Evolutionary conservation across 306 rosid species (phyloP), one percentile per base, ranked within the genome.

Genomic region (Hippophae tibetana): DNA sequence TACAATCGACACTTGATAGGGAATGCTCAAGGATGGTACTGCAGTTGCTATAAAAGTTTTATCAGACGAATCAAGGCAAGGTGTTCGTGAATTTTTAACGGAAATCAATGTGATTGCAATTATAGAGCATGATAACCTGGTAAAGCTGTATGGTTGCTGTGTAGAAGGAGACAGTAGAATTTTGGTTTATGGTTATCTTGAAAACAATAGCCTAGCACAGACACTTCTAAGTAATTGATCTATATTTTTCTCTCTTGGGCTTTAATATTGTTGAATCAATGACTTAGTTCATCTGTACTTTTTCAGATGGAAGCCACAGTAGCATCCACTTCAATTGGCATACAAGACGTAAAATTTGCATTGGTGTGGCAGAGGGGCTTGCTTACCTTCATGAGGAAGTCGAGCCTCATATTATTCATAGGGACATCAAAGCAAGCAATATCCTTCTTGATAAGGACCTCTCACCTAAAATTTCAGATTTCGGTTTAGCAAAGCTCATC

Each of bases 401-500:
- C 54, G 55, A 10, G 42, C 95, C 96, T 18, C 96, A 80, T 69
- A 79, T 87, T 50, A 84, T 84, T 66, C 94, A 86, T 48, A 78
- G 94, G 69, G 94, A 86, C 81, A 83, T 86, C 62, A 86, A 86
- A 76, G 89, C 89, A 10, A 86, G 94, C 81, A 87, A 84, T 69
- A 66, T 84, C 51, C 78, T 87, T 43, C 85, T 88, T 51, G 94
- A 84, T 62, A 74, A 64, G 61, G 74, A 82, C 43, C 74, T 88
- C 23, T 60, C 61, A 5, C 86, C 94, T 26, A 84, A 84, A 72
- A 84, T 88, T 55, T 80, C 96, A 48, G 94, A 88, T 78, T 88
- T 89, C 63, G 97, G 97, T 54, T 95, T 89, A 47, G 97, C 97
- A 62, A 89, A 80, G 78, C 74, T 89, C 25, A 79, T 89, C 42